Conservation (phyloP, 2,329 filamentous ascomycete species). For the Albifimbria verrucaria region DNA sequence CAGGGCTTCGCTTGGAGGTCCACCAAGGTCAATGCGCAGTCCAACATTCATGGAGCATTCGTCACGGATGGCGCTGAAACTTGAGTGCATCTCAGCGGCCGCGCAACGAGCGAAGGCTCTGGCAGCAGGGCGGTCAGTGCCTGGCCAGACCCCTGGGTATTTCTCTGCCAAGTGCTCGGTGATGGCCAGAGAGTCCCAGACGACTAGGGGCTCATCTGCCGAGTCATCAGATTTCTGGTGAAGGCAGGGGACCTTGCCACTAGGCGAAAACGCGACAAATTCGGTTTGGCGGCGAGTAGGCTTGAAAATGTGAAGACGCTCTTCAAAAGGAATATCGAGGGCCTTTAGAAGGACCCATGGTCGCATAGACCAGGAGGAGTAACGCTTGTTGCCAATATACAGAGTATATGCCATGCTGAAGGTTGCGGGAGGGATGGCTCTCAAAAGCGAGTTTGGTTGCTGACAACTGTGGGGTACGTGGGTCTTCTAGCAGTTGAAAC, state of each 20-base stretch:
- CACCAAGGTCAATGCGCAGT: slow-evolving; percentile 29
- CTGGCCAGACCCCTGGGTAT: slow-evolving; percentile 40
- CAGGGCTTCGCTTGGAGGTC: slow-evolving; percentile 22
- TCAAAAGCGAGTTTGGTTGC: no score
- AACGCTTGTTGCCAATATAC: slow-evolving; percentile 42
- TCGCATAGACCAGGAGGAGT: slow-evolving; percentile 44
- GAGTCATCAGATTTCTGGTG: slow-evolving; percentile 19
- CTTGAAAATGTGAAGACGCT: slow-evolving; percentile 32
- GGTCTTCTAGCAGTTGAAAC: no score
- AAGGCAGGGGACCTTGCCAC: slow-evolving; percentile 39
- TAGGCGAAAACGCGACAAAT: slow-evolving; percentile 36
- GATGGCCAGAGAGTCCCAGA: slow-evolving; percentile 48
- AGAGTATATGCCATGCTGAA: slow-evolving; percentile 33
- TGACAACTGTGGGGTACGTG: no score
- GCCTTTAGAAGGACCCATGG: slow-evolving; percentile 42
- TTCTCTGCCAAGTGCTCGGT: slow-evolving; percentile 43
- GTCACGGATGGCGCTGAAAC: slow-evolving; percentile 36
- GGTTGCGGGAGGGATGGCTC: not conserved
- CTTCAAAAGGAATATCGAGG: slow-evolving; percentile 39
- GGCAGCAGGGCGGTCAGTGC: slow-evolving; percentile 23
- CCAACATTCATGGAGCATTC: slow-evolving; percentile 41
- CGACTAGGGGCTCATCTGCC: slow-evolving; percentile 17
- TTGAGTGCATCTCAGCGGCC: slow-evolving; percentile 44
- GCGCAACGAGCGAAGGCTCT: slow-evolving; percentile 41
- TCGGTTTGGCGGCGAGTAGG: slow-evolving; percentile 25